Evolutionary conservation across 441 rosid genomes (phyloP).

Genomic region (Populus hybrid): DNA sequence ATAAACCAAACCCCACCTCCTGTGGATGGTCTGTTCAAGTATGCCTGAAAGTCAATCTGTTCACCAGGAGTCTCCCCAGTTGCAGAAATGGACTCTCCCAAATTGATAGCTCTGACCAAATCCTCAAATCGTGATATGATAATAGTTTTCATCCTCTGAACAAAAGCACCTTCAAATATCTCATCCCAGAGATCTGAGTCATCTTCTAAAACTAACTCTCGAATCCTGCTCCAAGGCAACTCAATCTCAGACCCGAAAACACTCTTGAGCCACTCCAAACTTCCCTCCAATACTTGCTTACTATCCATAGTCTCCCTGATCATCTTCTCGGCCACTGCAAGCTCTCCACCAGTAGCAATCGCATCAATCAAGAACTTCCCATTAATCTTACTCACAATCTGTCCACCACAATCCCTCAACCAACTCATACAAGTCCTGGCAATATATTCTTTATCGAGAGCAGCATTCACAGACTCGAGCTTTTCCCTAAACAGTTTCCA

Average conservation of each 20-base stretch:
- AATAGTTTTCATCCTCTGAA: slow-evolving; percentile 77
- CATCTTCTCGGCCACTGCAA: slow-evolving; percentile 75
- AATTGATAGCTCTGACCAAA: slow-evolving; percentile 52
- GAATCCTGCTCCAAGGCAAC: slow-evolving; percentile 91
- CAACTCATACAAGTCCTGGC: slow-evolving; percentile 65
- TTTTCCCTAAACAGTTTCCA: slow-evolving; percentile 88
- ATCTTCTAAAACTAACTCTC: slow-evolving; percentile 85
- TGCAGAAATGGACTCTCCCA: slow-evolving; percentile 49
- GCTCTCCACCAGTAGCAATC: slow-evolving; percentile 65
- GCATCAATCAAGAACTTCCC: slow-evolving; percentile 68
- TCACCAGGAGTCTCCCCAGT: slow-evolving; percentile 49
- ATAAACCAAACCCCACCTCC: slow-evolving; percentile 98
- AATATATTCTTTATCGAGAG: slow-evolving; percentile 57
- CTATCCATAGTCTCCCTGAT: slow-evolving; percentile 82
- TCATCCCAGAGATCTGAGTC: slow-evolving; percentile 96
- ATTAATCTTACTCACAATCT: slow-evolving; percentile 57
- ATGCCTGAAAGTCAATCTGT: slow-evolving; percentile 62
- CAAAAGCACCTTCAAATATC: slow-evolving; percentile 94
- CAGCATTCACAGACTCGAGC: slow-evolving; percentile 55
- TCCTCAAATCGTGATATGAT: slow-evolving; percentile 63
- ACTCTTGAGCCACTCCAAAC: slow-evolving; percentile 90
- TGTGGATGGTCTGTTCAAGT: slow-evolving; percentile 75
- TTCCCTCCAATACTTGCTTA: slow-evolving; percentile 79
- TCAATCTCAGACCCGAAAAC: slow-evolving; percentile 96
- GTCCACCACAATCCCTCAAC: slow-evolving; percentile 75